Evolutionary conservation across 192 early-diverging fungal genomes (phyloP).

Genomic region (Gamsiella multidivaricata): DNA sequence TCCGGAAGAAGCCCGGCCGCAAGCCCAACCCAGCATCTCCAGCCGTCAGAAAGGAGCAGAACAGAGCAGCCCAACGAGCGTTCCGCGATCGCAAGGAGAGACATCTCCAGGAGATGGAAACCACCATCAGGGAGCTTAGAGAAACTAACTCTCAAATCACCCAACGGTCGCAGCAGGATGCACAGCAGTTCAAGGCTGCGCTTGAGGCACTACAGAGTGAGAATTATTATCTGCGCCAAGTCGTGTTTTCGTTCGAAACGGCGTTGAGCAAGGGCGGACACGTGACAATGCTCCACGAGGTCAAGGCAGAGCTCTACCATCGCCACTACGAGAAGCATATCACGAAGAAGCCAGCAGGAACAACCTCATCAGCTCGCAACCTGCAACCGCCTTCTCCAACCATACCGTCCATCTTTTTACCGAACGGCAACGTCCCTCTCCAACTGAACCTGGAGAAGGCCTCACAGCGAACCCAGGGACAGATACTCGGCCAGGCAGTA

Average conservation of each 20-base stretch:
- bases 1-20: conserved; percentile 65
- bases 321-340: conserved; percentile 49
- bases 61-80: conserved; percentile 88
- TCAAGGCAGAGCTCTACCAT: conserved; percentile 48
- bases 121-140: conserved; percentile 70
- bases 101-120: conserved; percentile 80
- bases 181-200: conserved; percentile 27
- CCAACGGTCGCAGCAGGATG: conserved; percentile 40
- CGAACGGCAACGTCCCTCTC: background rate
- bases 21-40: conserved; percentile 70
- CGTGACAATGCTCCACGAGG: conserved; percentile 32
- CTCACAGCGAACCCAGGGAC: background rate
- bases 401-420: conserved; percentile 13
- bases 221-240: conserved; percentile 57
- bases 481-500: conserved; percentile 10
- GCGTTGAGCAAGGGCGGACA: conserved; percentile 40
- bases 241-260: conserved; percentile 58
- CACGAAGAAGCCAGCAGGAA: conserved; percentile 2
- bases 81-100: conserved; percentile 88
- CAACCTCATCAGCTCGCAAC: background rate
- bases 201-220: conserved; percentile 55
- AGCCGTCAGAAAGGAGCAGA: conserved; percentile 76
- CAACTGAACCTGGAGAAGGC: background rate
- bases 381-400: background rate
- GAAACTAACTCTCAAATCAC: conserved; percentile 61